A percentile compares a stretch with the other conserved stretches of the same genome.
phyloP scores from a whole-genome alignment of 169 alveolate genomes.

The Eimeria sp. region DNA sequence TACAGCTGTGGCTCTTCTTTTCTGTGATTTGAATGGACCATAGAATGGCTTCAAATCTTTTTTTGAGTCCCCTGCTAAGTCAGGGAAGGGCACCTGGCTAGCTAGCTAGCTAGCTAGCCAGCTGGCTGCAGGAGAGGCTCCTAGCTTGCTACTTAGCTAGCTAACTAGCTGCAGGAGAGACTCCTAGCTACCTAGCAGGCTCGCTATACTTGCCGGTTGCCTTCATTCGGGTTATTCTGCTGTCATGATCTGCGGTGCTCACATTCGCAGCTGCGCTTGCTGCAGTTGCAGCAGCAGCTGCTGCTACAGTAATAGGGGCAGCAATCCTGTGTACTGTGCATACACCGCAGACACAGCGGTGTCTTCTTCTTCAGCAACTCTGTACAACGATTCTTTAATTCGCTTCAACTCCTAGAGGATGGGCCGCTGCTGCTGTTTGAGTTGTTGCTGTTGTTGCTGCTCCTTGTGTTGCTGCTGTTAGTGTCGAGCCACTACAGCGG shows the following conservation, averaged over 20 bases:
- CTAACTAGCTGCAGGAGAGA: too few relatives aligned
- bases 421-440: not conserved
- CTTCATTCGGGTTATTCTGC: not conserved
- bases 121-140: too few relatives aligned
- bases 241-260: not conserved
- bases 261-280: not conserved
- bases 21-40: not conserved
- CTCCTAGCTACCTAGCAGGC: not conserved
- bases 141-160: not conserved
- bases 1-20: not conserved
- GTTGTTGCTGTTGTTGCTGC: not conserved
- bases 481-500: too few relatives aligned
- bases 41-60: not conserved
- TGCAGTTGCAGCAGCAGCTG: constrained; percentile 17
- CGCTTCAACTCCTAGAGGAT: not conserved
- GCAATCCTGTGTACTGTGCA: not conserved
- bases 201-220: not conserved
- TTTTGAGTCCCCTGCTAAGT: not conserved
- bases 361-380: not conserved
- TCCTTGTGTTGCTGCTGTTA: too few relatives aligned
- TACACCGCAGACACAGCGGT: not conserved
- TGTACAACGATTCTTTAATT: not conserved
- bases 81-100: not conserved
- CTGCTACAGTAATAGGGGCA: not conserved
- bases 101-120: constrained; percentile 24